Conservation (phyloP, 306 rosid genomes). For the Quercus parvula region DNA sequence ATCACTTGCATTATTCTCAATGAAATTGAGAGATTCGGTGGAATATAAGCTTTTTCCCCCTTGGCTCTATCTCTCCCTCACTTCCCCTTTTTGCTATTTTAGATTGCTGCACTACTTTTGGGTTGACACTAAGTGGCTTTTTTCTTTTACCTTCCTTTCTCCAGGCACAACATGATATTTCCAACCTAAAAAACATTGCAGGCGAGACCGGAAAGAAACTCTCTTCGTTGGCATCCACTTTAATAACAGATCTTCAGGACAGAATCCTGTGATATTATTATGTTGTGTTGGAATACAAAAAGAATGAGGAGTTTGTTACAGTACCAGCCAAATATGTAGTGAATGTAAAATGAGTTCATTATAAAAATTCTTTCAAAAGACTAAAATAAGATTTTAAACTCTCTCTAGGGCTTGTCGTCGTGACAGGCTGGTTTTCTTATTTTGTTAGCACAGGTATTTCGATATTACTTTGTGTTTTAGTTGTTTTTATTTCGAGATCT, state of each 20-base stretch:
- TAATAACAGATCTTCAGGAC: constrained; percentile 86
- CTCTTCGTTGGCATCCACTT: constrained; percentile 70
- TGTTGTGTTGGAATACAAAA: constrained; percentile 21
- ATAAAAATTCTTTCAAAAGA: constrained; percentile 35
- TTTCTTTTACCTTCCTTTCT: background rate
- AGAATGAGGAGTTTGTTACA: constrained; percentile 17
- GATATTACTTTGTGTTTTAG: constrained; percentile 18
- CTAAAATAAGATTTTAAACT: constrained; percentile 29
- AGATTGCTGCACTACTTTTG: background rate
- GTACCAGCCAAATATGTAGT: constrained; percentile 30
- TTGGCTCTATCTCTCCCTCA: background rate
- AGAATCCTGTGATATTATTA: constrained; percentile 67
- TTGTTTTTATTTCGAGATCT: background rate
- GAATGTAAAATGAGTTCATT: constrained; percentile 33
- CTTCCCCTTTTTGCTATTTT: too few species aligned
- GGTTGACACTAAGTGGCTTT: background rate
- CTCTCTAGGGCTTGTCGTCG: constrained; percentile 22
- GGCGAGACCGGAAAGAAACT: constrained; percentile 97
- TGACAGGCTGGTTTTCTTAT: constrained; percentile 35
- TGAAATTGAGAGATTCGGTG: background rate
- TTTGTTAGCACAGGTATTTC: constrained; percentile 30
- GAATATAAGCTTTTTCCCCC: background rate
- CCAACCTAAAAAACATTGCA: constrained; percentile 78
- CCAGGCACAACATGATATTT: constrained; percentile 87
- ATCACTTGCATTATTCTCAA: background rate